Evolutionary conservation across 805 yeast species (phyloP), one percentile per base, ranked within the genome.

Genomic region (Ogataea thermomethanolica): DNA sequence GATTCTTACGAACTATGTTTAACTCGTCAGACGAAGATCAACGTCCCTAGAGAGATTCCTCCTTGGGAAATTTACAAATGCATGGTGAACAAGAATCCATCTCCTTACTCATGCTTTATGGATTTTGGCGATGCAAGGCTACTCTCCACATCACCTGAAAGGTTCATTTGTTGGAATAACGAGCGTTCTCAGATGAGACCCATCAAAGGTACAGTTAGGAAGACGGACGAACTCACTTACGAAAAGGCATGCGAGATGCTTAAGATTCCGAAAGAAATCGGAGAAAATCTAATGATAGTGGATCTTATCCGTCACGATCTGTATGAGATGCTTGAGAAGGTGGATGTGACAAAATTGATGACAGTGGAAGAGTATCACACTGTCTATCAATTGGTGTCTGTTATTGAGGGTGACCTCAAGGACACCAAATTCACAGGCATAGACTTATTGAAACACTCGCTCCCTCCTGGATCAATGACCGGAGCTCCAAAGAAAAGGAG

Each of bases 381-480:
- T 0, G 95, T 95, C 1, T 95, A 71, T 60, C 99, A 93, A 57
- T 69, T 93, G 31, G 99, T 93, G 1, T 84, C 95, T 31, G 96
- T 86, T 1, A 87, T 93, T 17, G 77, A 71, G 38, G 98, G 97
- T 0, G 58, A 66, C 14, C 61, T 81, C 21, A 48, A 53, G 10
- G 49, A 45, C 12, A 37, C 50, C 3, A 29, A 25, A 2, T 79
- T 73, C 49, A 66, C 72, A 9, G 99, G 98, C 0, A 66, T 90
- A 17, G 98, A 93, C 58, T 67, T 91, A 2, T 69, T 93, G 9
- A 74, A 78, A 14, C 78, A 78, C 44, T 79, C 96, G 0, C 66
- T 95, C 25, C 99, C 99, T 3, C 96, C 99, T 0, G 99, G 99
- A 0, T 91, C 98, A 1, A 93, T 93, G 99, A 93, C 99, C 0